Evolutionary conservation across 306 rosid genomes (phyloP), one percentile per base, ranked within the genome.

Genomic region (Vigna nakashimae): DNA sequence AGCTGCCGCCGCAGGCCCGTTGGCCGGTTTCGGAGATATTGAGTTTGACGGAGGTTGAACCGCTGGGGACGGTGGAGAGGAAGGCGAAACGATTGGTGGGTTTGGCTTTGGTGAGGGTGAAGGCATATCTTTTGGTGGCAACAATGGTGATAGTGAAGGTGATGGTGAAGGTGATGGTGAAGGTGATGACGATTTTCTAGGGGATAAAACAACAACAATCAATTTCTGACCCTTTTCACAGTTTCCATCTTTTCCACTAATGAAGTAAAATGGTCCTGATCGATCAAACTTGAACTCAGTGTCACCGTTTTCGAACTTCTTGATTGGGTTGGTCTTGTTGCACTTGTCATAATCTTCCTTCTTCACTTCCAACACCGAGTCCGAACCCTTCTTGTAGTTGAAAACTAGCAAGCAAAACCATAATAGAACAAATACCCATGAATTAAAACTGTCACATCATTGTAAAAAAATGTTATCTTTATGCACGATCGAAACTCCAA

Each of bases 151-250:
- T 1, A 76, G 59, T 26, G 59, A 15, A 0, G n/a, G 14, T 6
- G 73, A 18, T 13, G 79, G 73, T 48, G 84, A 15, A 1, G 17
- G 14, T 7, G 73, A 18, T 13, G 79, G 69, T 48, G 84, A 15
- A 1, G 17, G 14, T 7, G 73, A 18, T 13, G 79, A 64, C 26
- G 84, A 73, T 42, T 74, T 58, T 11, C 86, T 77, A 0, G 72
- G 73, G 11, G 97, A 49, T 11, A 95, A 18, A 63, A 95, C 98
- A 4, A 86, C 77, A 7, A 95, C 45, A 0, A 5, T 20, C 22
- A 95, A 73, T 50, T 91, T 92, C 80, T 95, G 95, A 18, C 95
- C 97, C 68, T 90, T 89, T 42, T 66, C 75, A 56, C 98, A 95
- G 45, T 62, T 78, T 0, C 73, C 83, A 5, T 82, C 63, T 0